Percentiles rank a stretch among this genome's conserved stretches.
phyloP scores from a whole-genome alignment of 495 filamentous ascomycete genomes.

The Symbiotaphrina buchneri region DNA sequence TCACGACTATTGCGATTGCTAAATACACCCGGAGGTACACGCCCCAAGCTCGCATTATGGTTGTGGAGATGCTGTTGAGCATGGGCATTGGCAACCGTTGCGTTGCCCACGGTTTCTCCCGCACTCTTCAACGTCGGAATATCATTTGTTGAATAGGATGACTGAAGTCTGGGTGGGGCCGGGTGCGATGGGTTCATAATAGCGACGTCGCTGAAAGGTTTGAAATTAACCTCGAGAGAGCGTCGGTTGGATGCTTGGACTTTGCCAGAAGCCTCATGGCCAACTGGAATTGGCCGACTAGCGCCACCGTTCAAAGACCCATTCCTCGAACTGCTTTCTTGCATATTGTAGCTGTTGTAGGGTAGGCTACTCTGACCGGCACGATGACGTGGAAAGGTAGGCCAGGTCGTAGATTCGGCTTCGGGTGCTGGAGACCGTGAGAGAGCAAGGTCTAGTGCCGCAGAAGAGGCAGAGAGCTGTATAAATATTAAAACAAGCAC shows the following conservation, averaged over 20 bases:
- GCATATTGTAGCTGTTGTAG: conserved; percentile 29
- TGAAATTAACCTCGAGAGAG: conserved; percentile 22
- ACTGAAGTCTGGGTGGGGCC: conserved; percentile 25
- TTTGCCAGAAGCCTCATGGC: conserved; percentile 7
- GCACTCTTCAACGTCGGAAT: conserved; percentile 58
- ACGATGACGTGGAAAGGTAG: conserved; percentile 47
- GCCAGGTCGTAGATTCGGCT: conserved; percentile 29
- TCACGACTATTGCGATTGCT: conserved; percentile 45
- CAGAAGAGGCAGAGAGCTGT: conserved; percentile 61
- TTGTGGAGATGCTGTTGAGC: conserved; percentile 64
- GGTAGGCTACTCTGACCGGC: conserved; percentile 64
- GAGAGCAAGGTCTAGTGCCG: conserved; percentile 60
- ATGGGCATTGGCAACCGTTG: conserved; percentile 26
- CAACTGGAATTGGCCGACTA: too few species aligned
- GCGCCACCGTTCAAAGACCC: too few species aligned
- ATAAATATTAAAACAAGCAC: conserved; percentile 8
- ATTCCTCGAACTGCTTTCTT: conserved; percentile 1
- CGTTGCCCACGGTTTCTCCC: too few species aligned
- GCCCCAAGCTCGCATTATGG: conserved; percentile 60
- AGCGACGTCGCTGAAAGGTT: conserved; percentile 14
- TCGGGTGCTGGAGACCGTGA: conserved; percentile 46
- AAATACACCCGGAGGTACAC: conserved; percentile 40
- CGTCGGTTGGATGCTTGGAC: conserved; percentile 4
- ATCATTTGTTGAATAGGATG: conserved; percentile 79
- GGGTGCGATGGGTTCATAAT: background rate